phyloP scores from a whole-genome alignment of 768 basidiomycete species.

The Amanita inopinata region DNA sequence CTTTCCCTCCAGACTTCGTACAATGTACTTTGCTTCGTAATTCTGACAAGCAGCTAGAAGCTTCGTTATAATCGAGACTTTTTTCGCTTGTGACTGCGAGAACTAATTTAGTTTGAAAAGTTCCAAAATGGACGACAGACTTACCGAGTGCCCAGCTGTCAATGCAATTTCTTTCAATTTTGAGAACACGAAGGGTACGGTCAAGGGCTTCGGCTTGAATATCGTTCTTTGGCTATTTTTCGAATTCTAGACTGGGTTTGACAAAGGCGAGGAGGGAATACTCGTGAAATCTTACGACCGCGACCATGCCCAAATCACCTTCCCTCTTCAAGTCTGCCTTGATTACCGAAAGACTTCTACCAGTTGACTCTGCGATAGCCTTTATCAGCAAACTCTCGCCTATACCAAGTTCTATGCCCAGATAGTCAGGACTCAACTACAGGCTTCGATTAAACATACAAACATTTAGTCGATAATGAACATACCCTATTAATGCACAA shows the following conservation, averaged over 20 bases:
- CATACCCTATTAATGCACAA: slow-evolving; percentile 92
- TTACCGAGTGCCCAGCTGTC: slow-evolving; percentile 72
- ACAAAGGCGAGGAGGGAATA: neutral
- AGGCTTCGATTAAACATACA: slow-evolving; percentile 7
- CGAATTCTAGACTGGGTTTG: slow-evolving; percentile 51
- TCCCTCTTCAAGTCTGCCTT: slow-evolving; percentile 92
- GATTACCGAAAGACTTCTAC: slow-evolving; percentile 71
- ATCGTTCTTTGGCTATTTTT: slow-evolving; percentile 89
- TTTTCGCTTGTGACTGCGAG: slow-evolving; percentile 94
- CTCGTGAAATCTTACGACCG: slow-evolving; percentile 38
- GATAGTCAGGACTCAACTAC: slow-evolving; percentile 90
- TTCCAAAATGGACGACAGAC: slow-evolving; percentile 2
- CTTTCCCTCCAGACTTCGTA: slow-evolving; percentile 93
- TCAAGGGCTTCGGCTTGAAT: slow-evolving; percentile 90
- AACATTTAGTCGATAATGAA: slow-evolving; percentile 8
- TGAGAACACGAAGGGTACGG: slow-evolving; percentile 83
- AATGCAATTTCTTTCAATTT: slow-evolving; percentile 85
- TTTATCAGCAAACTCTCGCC: slow-evolving; percentile 92
- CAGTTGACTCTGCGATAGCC: slow-evolving; percentile 91
- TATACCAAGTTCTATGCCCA: slow-evolving; percentile 91
- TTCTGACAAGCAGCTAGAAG: slow-evolving; percentile 88
- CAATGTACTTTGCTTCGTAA: slow-evolving; percentile 91
- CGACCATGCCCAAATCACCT: slow-evolving; percentile 92
- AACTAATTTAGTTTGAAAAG: slow-evolving; percentile 5
- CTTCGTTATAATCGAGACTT: slow-evolving; percentile 91